A percentile compares a stretch with the other conserved stretches of the same genome.
These are phyloP conservation scores for Yamadazyma akitaensis DNA, from an alignment of 805 yeast genomes.

Conservation along the genomic window DNA sequence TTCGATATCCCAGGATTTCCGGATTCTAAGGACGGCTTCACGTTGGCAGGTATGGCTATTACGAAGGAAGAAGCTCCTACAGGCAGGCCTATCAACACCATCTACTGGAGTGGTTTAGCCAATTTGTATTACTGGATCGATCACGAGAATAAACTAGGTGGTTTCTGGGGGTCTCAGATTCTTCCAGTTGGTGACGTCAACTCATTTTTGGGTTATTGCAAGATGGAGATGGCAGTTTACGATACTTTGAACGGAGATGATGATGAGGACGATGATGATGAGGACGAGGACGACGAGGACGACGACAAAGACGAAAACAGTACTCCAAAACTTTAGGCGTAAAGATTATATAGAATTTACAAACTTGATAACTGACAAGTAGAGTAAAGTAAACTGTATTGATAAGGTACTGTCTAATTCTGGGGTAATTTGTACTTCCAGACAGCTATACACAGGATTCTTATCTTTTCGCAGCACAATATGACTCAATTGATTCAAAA, in stretches of 20 bases:
- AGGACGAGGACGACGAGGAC: slow-evolving; percentile 12
- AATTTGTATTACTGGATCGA: slow-evolving; percentile 42
- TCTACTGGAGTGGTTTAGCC: slow-evolving; percentile 41
- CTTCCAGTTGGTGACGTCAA: slow-evolving; percentile 31
- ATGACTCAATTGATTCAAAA: slow-evolving; percentile 6
- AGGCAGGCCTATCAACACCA: slow-evolving; percentile 33
- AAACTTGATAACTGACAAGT: no score
- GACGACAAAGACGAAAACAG: slow-evolving; percentile 4
- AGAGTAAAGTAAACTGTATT: no score
- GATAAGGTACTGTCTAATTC: not conserved
- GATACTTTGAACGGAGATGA: slow-evolving; percentile 16
- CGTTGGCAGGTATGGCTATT: slow-evolving; percentile 35
- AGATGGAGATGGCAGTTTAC: slow-evolving; percentile 27
- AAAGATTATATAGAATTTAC: not conserved
- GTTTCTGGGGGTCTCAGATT: slow-evolving; percentile 38
- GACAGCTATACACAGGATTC: no score
- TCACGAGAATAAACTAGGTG: slow-evolving; percentile 33
- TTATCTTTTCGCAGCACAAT: not conserved
- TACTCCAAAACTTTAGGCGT: not conserved
- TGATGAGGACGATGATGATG: slow-evolving; percentile 14
- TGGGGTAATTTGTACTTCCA: not conserved
- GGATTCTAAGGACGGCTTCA: slow-evolving; percentile 27
- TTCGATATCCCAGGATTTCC: slow-evolving; percentile 16
- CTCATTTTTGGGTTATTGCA: slow-evolving; percentile 16
- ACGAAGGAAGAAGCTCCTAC: slow-evolving; percentile 22